Percentiles rank a stretch among this genome's conserved stretches.
Evolutionary conservation across 345 rosid species (phyloP).

Genomic region (Balakata baccata): DNA sequence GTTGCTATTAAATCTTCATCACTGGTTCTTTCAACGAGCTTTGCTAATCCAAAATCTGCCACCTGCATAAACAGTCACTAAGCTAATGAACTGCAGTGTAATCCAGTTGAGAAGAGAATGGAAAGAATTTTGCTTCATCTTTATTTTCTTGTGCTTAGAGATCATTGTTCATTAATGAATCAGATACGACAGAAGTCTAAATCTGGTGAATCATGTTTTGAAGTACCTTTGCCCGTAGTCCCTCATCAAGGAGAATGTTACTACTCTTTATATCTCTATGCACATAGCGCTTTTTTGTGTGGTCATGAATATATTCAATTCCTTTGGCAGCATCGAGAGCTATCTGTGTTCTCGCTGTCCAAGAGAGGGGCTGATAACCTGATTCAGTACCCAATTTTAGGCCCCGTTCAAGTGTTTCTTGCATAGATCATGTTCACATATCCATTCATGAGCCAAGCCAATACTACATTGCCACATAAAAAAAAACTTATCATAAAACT

Average conservation of each 20-base stretch:
- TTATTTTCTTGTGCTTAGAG: not conserved
- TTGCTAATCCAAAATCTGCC: conserved; percentile 67
- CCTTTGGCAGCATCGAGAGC: conserved; percentile 66
- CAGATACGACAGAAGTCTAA: not conserved
- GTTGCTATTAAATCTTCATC: conserved; percentile 59
- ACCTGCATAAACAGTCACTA: conserved; percentile 32
- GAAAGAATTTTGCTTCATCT: not conserved
- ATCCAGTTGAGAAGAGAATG: too few relatives aligned
- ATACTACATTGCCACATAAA: too few relatives aligned
- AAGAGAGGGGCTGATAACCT: conserved; percentile 56
- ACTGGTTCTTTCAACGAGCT: conserved; percentile 50
- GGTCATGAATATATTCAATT: conserved; percentile 65
- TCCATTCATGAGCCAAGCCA: too few relatives aligned
- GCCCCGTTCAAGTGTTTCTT: not conserved
- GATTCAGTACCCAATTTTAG: conserved; percentile 12
- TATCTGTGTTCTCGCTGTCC: conserved; percentile 62
- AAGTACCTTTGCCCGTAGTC: conserved; percentile 57
- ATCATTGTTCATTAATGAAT: not conserved
- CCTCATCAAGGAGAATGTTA: conserved; percentile 58
- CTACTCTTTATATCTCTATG: conserved; percentile 64
- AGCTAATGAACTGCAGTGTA: too few relatives aligned
- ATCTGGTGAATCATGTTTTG: not conserved
- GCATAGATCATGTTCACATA: too few relatives aligned
- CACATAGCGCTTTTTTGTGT: conserved; percentile 59
- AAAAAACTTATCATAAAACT: too few relatives aligned